A percentile compares a stretch with the other conserved stretches of the same genome.
Evolutionary conservation across 306 rosid species (phyloP).

Genomic region (Sindora glabra): DNA sequence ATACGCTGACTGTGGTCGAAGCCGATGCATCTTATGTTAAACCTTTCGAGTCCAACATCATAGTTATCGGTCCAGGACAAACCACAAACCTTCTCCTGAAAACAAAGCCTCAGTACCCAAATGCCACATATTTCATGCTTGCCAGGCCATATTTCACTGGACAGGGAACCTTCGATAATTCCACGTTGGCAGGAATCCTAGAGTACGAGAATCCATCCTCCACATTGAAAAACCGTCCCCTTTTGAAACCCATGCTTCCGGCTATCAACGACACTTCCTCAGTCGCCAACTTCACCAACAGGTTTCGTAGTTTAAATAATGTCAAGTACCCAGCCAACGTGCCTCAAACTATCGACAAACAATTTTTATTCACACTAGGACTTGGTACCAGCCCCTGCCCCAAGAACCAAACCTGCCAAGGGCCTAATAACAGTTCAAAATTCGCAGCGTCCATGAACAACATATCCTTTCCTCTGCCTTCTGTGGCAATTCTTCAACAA

Average conservation of each 20-base stretch:
- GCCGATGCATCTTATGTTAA: conserved; percentile 63
- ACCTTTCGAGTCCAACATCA: conserved; percentile 35
- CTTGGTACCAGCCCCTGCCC: conserved; percentile 64
- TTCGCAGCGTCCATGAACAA: conserved; percentile 61
- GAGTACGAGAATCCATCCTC: conserved; percentile 31
- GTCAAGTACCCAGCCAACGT: conserved; percentile 53
- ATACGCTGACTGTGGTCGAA: conserved; percentile 47
- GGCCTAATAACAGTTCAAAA: conserved; percentile 54
- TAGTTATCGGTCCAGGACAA: conserved; percentile 58
- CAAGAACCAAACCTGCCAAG: conserved; percentile 58
- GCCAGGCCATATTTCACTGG: conserved; percentile 74
- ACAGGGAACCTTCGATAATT: conserved; percentile 57
- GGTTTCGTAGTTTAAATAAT: conserved; percentile 42
- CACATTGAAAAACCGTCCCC: neutral
- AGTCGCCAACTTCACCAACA: conserved; percentile 40
- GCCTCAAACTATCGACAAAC: conserved; percentile 36
- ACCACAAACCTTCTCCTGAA: conserved; percentile 52
- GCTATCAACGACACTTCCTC: conserved; percentile 37
- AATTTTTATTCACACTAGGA: conserved; percentile 55
- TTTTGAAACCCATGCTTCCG: conserved; percentile 41
- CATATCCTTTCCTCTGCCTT: conserved; percentile 43
- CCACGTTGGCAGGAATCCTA: conserved; percentile 61
- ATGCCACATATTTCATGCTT: conserved; percentile 49
- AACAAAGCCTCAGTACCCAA: conserved; percentile 39
- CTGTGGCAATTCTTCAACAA: conserved; percentile 54